Conservation (phyloP, 192 early-diverging fungal genomes). For the Glomus cerebriforme region DNA sequence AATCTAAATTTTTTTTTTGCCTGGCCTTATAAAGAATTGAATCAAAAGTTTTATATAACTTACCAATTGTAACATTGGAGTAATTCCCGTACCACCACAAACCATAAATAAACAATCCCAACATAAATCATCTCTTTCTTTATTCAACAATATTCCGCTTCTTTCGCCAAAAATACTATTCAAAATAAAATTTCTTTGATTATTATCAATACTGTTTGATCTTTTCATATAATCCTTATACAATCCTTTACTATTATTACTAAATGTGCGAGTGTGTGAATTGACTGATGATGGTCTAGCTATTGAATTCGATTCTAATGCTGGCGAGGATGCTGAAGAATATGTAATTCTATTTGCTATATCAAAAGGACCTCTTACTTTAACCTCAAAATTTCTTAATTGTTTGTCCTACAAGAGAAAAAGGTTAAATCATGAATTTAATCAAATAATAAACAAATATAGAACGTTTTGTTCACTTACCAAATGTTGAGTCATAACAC, state of each 20-base stretch:
- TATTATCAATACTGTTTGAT: neutral
- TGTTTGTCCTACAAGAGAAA: conserved; percentile 10
- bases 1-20: no score
- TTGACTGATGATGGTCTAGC: neutral
- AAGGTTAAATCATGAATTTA: neutral
- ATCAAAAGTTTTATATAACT: neutral
- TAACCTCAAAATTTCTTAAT: conserved; percentile 20
- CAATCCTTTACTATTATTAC: neutral
- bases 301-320: neutral
- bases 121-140: neutral
- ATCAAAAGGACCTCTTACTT: conserved; percentile 29
- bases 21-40: no score
- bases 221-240: neutral
- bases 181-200: neutral
- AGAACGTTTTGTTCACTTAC: neutral
- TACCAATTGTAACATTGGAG: conserved; percentile 82
- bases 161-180: neutral
- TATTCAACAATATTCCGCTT: conserved; percentile 16
- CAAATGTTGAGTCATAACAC: conserved; percentile 14
- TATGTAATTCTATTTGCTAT: neutral
- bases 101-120: conserved; percentile 62
- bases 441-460: neutral
- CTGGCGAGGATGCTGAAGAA: neutral
- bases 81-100: conserved; percentile 91
- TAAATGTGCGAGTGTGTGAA: neutral